A percentile compares a stretch with the other conserved stretches of the same genome.
These are phyloP conservation scores for Gliomastix tumulicola DNA, from an alignment of 2,329 filamentous ascomycete genomes.

Conservation along the genomic window DNA sequence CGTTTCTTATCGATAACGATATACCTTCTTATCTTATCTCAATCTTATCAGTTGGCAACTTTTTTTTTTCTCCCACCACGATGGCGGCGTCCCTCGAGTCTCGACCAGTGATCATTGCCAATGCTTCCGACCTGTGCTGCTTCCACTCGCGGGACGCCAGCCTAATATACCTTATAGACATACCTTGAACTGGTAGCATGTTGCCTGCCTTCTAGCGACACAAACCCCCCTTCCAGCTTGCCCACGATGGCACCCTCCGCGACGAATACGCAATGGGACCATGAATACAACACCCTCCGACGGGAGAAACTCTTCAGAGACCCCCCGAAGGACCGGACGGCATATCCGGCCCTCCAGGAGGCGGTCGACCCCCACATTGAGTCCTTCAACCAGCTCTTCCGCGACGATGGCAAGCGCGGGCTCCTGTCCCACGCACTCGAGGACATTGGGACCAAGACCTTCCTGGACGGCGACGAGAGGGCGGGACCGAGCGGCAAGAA, in stretches of 20 bases:
- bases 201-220: too few species aligned
- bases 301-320: slow-evolving; percentile 85
- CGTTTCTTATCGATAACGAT: slow-evolving; percentile 4
- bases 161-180: too few species aligned
- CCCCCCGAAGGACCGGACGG: slow-evolving; percentile 78
- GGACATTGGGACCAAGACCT: slow-evolving; percentile 86
- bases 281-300: slow-evolving; percentile 77
- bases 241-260: slow-evolving; percentile 45
- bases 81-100: too few species aligned
- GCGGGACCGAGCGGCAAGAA: slow-evolving; percentile 58
- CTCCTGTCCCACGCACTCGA: slow-evolving; percentile 66
- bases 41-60: slow-evolving; percentile 2
- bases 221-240: too few species aligned
- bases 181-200: too few species aligned
- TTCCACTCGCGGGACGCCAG: too few species aligned
- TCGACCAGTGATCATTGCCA: too few species aligned
- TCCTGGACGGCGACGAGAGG: slow-evolving; percentile 73
- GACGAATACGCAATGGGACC: slow-evolving; percentile 70
- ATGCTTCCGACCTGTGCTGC: too few species aligned
- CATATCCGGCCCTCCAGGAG: slow-evolving; percentile 78
- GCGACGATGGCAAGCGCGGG: slow-evolving; percentile 51
- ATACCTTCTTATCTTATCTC: slow-evolving; percentile 3
- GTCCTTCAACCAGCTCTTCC: slow-evolving; percentile 89
- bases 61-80: slow-evolving; percentile 6
- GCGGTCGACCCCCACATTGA: slow-evolving; percentile 91